phyloP scores from a whole-genome alignment of 331 rosid species.

The Stylosanthes scabra region DNA sequence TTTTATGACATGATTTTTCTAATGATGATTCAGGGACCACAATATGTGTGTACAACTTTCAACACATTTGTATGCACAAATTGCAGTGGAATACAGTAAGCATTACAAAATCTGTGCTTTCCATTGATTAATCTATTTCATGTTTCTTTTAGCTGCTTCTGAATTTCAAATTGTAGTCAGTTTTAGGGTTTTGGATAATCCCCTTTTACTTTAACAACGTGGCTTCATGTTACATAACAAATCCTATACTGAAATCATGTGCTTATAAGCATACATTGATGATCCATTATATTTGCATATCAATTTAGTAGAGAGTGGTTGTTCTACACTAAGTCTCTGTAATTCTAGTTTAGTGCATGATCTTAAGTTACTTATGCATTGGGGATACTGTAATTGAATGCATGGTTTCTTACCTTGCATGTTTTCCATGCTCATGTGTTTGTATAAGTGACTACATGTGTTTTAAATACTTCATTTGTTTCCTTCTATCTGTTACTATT shows the following conservation, averaged over 20 bases:
- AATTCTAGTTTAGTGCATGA: too few relatives aligned
- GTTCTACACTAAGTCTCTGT: too few relatives aligned
- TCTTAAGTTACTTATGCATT: too few relatives aligned
- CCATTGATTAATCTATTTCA: neutral
- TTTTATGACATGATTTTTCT: conserved; percentile 14
- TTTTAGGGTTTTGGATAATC: neutral
- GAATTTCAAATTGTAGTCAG: neutral
- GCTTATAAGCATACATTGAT: neutral
- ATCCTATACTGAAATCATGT: neutral
- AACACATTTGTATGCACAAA: conserved; percentile 84
- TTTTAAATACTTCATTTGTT: too few relatives aligned
- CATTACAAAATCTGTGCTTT: neutral
- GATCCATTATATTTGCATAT: neutral
- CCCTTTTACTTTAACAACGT: neutral
- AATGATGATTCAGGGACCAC: conserved; percentile 79
- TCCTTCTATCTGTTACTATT: too few relatives aligned
- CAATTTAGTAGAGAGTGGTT: neutral
- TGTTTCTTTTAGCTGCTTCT: neutral
- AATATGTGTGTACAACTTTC: conserved; percentile 91
- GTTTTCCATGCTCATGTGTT: too few relatives aligned
- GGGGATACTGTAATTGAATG: too few relatives aligned
- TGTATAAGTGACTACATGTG: too few relatives aligned
- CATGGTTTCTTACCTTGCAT: too few relatives aligned
- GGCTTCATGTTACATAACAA: neutral
- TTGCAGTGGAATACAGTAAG: conserved; percentile 98